Conservation (phyloP, 176 grass and related monocot species). For the Zea mays region DNA sequence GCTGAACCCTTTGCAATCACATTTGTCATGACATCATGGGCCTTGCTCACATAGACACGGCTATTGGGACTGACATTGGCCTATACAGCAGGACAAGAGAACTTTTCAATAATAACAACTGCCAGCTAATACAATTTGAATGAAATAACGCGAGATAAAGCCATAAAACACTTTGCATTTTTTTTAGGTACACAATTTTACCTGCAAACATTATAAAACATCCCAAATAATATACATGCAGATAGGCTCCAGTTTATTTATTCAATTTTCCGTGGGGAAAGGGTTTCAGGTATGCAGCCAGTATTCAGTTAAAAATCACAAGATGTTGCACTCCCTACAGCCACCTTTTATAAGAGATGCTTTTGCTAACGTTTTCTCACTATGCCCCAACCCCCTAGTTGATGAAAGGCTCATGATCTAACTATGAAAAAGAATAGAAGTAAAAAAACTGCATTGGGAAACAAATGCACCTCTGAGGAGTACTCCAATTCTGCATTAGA, state of each 20-base stretch:
- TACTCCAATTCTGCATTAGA: constrained; percentile 44
- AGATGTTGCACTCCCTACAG: neutral
- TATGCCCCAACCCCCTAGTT: neutral
- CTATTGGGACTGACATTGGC: constrained; percentile 53
- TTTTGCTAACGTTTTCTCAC: neutral
- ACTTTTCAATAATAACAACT: neutral
- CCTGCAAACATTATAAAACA: constrained; percentile 8
- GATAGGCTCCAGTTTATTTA: neutral
- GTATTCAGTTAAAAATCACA: neutral
- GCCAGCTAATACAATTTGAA: constrained; percentile 10
- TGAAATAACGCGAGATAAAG: neutral
- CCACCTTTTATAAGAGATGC: neutral
- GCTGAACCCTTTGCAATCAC: constrained; percentile 83
- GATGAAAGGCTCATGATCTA: neutral
- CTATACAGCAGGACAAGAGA: constrained; percentile 37
- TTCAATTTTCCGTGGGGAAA: neutral
- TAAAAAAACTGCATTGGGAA: constrained; percentile 31
- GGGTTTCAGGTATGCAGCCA: neutral
- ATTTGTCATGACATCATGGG: constrained; percentile 81
- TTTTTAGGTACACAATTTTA: neutral
- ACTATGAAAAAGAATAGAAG: neutral
- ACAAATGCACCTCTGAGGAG: constrained; percentile 48
- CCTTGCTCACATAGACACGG: constrained; percentile 68
- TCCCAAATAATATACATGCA: constrained; percentile 21
- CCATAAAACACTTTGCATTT: neutral